Conservation (phyloP, 495 filamentous ascomycete genomes). For the Chaetomium fimeti region DNA sequence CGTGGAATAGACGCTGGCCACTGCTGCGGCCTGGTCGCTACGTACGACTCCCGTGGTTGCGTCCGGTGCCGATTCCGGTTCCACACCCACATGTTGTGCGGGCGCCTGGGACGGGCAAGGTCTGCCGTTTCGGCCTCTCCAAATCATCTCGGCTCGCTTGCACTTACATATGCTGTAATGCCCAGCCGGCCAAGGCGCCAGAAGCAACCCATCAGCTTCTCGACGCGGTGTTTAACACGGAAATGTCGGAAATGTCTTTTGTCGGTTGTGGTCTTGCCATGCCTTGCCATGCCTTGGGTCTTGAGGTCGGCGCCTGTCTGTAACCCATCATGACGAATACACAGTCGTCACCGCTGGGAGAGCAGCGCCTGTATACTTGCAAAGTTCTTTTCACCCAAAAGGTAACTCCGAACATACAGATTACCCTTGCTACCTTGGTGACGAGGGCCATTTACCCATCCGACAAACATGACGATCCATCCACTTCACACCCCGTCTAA, state of each 20-base stretch:
- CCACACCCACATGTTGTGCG: conserved; percentile 3
- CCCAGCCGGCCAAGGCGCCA: not conserved
- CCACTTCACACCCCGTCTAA: not conserved
- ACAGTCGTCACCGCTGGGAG: no score
- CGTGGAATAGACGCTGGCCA: conserved; percentile 29
- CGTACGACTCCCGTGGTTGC: not conserved
- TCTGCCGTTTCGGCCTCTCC: not conserved
- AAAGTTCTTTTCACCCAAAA: no score
- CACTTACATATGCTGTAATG: not conserved
- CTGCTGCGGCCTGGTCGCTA: conserved; percentile 22
- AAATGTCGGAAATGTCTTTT: not conserved
- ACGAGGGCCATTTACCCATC: not conserved
- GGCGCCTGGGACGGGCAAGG: conserved; percentile 15
- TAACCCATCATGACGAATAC: not conserved
- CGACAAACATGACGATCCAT: not conserved
- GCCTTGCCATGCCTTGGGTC: no score
- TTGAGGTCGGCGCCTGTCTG: not conserved
- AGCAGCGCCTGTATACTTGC: no score
- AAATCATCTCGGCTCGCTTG: not conserved
- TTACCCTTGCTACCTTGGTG: no score
- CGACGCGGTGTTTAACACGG: not conserved
- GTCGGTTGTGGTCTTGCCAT: not conserved
- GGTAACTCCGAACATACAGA: no score
- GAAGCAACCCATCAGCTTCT: not conserved
- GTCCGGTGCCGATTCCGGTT: not conserved